Evolutionary conservation across 129 eudicot genomes (phyloP), one percentile per base, ranked within the genome.

Genomic region (Calendula officinalis): DNA sequence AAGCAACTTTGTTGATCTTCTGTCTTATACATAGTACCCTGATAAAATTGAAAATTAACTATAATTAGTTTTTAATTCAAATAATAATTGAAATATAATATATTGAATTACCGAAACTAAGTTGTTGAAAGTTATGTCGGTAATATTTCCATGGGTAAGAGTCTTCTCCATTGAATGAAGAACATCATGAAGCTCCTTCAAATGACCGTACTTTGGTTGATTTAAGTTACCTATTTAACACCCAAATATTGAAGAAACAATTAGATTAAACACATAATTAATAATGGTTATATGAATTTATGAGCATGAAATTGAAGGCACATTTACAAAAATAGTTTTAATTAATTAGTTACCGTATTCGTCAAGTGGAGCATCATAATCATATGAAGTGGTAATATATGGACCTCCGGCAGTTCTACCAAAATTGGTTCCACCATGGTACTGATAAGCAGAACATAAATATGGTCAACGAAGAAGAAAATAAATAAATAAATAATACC

Each of bases 331-430:
- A 22, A 22, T 22, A 2, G 30, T 22, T 22, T 22, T 22, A 22
- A 22, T n/a, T n/a, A n/a, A n/a, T 22, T 22, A 22, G 30, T 22
- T 43, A 44, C 96, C 96, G 12, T 58, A 89, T 80, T 89, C 94
- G 75, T 85, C 75, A 8, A 89, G 80, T 22, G 96, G 96, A 3
- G 96, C 96, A 82, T 89, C 82, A 15, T 89, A 89, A 45, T 86
- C 95, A 44, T 86, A 86, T 3, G 87, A 11, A 4, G 95, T 86
- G 4, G 78, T 78, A 55, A 86, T 83, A 59, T 72, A 83, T 44
- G 95, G 95, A 33, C 95, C 95, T 27, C 95, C 95, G 12, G 95
- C 30, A 22, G 30, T 22, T 22, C 30, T 22, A 22, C 30, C 30
- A 22, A 22, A 22, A 22, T 22, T 22, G 4, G 95, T 86, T 34